Base-by-base conservation (phyloP, 257 asterid species). In the Salvia miltiorrhiza region DNA sequence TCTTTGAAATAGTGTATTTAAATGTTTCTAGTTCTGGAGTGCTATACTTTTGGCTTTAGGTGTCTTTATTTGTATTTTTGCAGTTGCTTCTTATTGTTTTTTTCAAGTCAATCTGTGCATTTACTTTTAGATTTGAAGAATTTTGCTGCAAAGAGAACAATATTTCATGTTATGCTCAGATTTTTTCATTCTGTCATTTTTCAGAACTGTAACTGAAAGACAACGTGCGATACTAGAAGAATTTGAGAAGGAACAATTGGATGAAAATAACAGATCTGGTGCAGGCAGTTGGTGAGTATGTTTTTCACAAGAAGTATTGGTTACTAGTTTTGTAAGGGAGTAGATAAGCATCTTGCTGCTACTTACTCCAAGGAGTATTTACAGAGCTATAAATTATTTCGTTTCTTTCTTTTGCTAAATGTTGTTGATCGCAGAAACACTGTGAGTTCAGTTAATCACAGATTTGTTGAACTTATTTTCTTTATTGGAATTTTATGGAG, bases 201-300 rank as follows among this genome's bases (percentile, higher is more conserved):
- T 60, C 88, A 90, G 97, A 60, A 72, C 65, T 9, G 78, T 93
- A 67, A 86, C 66, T 66, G 93, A 86, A 66, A 80, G 78, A 11
- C 98, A 90, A 72, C 95, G 87, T 43, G 87, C 83, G 70, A 78
- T 93, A 82, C 79, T 93, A 45, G 97, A 90, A 77, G 98, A 90
- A 79, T 87, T 90, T 81, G 98, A 82, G 86, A 87, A 89, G 81
- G 93, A 84, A 81, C 76, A 81, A 64, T 63, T 54, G 56, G 77
- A 80, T 4, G 85, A 78, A 60, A 71, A 78, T 43, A 55, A 67
- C 77, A 33, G 65, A 72, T 80, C 80, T 37, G 52, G 74, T 20
- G 88, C 78, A 77, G 87, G 80, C 71, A 88, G 63, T 65, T 78
- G 93, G 98, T 93, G 70, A 85, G 90, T 76, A 50, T 71, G 43